Conservation (phyloP, 1,284 basidiomycete genomes). For the Earliella scabrosa region DNA sequence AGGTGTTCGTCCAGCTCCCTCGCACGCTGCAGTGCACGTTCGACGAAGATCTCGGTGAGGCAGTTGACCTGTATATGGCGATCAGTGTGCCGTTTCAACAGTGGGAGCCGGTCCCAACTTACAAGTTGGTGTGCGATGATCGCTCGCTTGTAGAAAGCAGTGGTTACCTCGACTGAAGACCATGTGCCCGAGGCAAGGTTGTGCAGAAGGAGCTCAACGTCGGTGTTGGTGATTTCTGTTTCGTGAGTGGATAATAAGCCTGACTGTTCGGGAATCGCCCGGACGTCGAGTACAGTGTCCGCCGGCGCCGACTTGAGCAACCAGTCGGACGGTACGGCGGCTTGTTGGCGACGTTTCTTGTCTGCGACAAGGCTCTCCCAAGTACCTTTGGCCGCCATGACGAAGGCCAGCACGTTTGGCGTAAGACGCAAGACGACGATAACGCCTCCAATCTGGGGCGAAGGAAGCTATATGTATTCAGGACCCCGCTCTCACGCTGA, state of each 20-base stretch:
- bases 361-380: constrained; percentile 49
- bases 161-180: constrained; percentile 51
- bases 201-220: constrained; percentile 42
- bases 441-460: neutral
- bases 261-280: constrained; percentile 43
- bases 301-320: constrained; percentile 38
- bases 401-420: neutral
- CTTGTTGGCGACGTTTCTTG: constrained; percentile 47
- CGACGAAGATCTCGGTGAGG: constrained; percentile 53
- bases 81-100: too few relatives aligned
- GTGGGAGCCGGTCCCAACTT: constrained; percentile 17
- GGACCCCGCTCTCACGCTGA: neutral
- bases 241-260: constrained; percentile 51
- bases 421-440: neutral
- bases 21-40: constrained; percentile 50
- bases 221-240: constrained; percentile 53
- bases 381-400: neutral
- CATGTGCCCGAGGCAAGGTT: constrained; percentile 46
- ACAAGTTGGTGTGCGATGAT: constrained; percentile 66
- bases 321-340: constrained; percentile 55
- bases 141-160: constrained; percentile 63
- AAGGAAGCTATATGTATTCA: neutral
- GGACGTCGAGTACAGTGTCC: constrained; percentile 44
- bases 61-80: constrained; percentile 45
- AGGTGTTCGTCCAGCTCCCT: constrained; percentile 48